Base-by-base conservation (phyloP, 768 basidiomycete species). In the Termitomyces eurrhizus region DNA sequence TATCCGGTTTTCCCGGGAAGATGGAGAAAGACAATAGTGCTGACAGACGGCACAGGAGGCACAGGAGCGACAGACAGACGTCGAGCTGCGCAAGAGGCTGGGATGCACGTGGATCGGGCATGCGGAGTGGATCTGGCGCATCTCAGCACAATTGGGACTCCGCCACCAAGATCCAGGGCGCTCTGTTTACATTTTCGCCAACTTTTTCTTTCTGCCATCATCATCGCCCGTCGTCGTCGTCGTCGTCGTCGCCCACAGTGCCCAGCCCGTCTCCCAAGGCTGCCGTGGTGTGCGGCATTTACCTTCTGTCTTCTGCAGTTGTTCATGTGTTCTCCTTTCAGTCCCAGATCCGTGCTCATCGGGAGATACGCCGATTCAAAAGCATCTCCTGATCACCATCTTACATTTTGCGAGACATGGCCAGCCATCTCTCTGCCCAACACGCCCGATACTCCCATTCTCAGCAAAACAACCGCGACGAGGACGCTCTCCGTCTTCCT, bases 281-380 rank as follows among this genome's bases (percentile, higher is more conserved):
- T 21, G 13, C 37, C 60, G n/a, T 39, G 33, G 50, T 46, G 65
- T 67, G 51, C 29, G 58, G 67, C 58, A 57, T 55, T 14, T 58
- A 42, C 36, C 57, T 48, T 48, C 36, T 62, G n/a, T 57, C 45
- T 56, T 56, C 33, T 58, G 50, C 53, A 45, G 45, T 57, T 63
- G 62, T 66, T 68, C 57, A 65, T 67, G 61, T 67, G 48, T 60
- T 65, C 63, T 62, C 56, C 61, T 57, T 67, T 52, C 64, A 62
- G 61, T 60, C 49, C 71, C 64, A 82, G 81, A 83, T 86, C 85
- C 83, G 82, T 75, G 75, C 78, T 72, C 83, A 86, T 87, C 85
- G 86, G 84, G 80, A 82, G 83, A 85, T 83, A 82, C 73, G 67
- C 71, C 78, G 78, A 78, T 80, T 77, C 74, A 74, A 74, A 75